Evolutionary conservation across 768 basidiomycete genomes (phyloP).

Genomic region (Asterophora parasitica): DNA sequence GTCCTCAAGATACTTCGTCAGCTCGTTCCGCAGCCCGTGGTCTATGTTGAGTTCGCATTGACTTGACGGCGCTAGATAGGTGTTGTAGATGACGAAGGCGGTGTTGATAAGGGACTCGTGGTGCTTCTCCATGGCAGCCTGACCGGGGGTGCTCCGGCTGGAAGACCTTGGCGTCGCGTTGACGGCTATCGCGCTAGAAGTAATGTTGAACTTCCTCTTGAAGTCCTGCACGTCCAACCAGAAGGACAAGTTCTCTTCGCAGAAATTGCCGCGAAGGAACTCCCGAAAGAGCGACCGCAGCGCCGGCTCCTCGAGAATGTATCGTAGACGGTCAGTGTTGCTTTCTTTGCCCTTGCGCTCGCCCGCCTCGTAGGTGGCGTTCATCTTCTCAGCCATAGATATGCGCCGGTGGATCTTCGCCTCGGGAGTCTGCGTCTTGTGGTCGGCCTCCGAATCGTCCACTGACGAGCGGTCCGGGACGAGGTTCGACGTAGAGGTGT

Average conservation of each 20-base stretch:
- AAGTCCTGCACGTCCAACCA: slow-evolving; percentile 98
- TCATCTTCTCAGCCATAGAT: slow-evolving; percentile 72
- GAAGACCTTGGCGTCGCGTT: slow-evolving; percentile 33
- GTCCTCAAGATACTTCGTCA: slow-evolving; percentile 89
- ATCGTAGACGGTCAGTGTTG: slow-evolving; percentile 85
- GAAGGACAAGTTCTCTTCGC: slow-evolving; percentile 96
- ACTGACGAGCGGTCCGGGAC: slow-evolving; percentile 56
- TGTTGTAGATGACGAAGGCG: slow-evolving; percentile 91
- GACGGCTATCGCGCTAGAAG: slow-evolving; percentile 80
- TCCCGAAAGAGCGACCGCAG: slow-evolving; percentile 90
- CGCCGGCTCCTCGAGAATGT: slow-evolving; percentile 90
- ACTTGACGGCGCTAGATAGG: slow-evolving; percentile 92
- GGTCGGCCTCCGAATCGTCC: slow-evolving; percentile 35
- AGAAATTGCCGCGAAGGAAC: slow-evolving; percentile 90
- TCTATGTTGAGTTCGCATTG: slow-evolving; percentile 98
- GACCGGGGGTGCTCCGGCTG: slow-evolving; percentile 56
- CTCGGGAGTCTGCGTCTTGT: slow-evolving; percentile 33
- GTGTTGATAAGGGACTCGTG: slow-evolving; percentile 93
- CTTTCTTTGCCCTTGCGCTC: slow-evolving; percentile 75
- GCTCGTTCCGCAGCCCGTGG: slow-evolving; percentile 90
- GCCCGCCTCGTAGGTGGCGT: slow-evolving; percentile 45
- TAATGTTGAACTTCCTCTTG: slow-evolving; percentile 92
- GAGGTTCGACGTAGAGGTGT: slow-evolving; percentile 60
- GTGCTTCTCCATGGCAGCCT: slow-evolving; percentile 93
- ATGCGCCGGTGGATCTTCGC: slow-evolving; percentile 76